Evolutionary conservation across 192 early-diverging fungal species (phyloP).

Genomic region (Umbelopsis isabellina): DNA sequence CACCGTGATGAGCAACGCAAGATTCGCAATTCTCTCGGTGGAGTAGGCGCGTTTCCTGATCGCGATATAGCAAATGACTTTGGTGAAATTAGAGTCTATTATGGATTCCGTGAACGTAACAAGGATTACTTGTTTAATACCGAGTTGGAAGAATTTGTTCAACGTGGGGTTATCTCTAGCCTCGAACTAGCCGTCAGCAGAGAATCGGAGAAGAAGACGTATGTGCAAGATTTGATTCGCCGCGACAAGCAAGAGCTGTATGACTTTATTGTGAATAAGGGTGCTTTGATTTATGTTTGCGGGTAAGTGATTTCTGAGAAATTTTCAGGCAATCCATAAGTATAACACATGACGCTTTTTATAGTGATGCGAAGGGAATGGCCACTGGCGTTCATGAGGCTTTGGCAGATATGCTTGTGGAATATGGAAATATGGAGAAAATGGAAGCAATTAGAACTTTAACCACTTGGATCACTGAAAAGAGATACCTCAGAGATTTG

Average conservation of each 20-base stretch:
- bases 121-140: conserved; percentile 74
- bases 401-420: conserved; percentile 64
- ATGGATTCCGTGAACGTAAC: conserved; percentile 75
- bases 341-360: conserved; percentile 22
- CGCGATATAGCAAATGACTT: conserved; percentile 43
- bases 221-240: conserved; percentile 86
- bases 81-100: conserved; percentile 74
- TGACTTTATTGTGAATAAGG: conserved; percentile 58
- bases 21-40: conserved; percentile 42
- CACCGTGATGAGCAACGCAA: conserved; percentile 62
- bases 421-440: conserved; percentile 51
- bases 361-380: conserved; percentile 85
- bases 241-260: conserved; percentile 56
- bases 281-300: conserved; percentile 77
- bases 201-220: conserved; percentile 64
- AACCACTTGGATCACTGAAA: conserved; percentile 63
- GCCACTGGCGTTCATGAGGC: conserved; percentile 83
- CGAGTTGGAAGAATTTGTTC: conserved; percentile 57
- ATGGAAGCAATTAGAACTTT: conserved; percentile 60
- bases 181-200: conserved; percentile 73
- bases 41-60: conserved; percentile 22
- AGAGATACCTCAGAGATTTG: conserved; percentile 69
- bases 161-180: conserved; percentile 57
- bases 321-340: conserved; percentile 3
- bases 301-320: conserved; percentile 47